Evolutionary conservation across 2,329 filamentous ascomycete genomes (phyloP).

Genomic region (Tympanopsis confertula): DNA sequence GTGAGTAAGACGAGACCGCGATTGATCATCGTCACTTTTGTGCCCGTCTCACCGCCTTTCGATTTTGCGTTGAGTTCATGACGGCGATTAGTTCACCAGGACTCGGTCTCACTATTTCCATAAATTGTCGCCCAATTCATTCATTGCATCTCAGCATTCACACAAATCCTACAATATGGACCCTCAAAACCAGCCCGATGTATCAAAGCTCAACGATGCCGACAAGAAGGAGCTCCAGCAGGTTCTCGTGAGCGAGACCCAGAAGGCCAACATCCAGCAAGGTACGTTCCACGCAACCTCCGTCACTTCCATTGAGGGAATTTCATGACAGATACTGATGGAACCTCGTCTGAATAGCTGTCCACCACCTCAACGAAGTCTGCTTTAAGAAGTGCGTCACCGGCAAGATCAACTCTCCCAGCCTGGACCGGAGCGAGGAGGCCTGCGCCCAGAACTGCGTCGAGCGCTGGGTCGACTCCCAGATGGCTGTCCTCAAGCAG

Average conservation of each 20-base stretch:
- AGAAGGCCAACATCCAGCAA: conserved; percentile 56
- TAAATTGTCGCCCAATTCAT: too few species aligned
- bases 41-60: too few species aligned
- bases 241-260: conserved; percentile 72
- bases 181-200: conserved; percentile 37
- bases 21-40: too few species aligned
- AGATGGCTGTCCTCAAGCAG: conserved; percentile 74
- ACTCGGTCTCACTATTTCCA: too few species aligned
- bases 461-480: conserved; percentile 83
- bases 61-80: too few species aligned
- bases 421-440: conserved; percentile 69
- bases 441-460: conserved; percentile 84
- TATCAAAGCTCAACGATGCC: conserved; percentile 64
- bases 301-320: conserved; percentile 3
- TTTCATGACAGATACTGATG: conserved; percentile 15
- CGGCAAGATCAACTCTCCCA: conserved; percentile 55
- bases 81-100: too few species aligned
- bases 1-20: too few species aligned
- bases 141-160: too few species aligned
- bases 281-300: conserved; percentile 19
- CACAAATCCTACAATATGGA: conserved; percentile 16
- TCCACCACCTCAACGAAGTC: conserved; percentile 58
- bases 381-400: conserved; percentile 96
- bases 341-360: conserved; percentile 26
- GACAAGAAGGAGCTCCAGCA: conserved; percentile 83